Conservation (phyloP, 169 alveolate genomes). For the Babesia sp. region DNA sequence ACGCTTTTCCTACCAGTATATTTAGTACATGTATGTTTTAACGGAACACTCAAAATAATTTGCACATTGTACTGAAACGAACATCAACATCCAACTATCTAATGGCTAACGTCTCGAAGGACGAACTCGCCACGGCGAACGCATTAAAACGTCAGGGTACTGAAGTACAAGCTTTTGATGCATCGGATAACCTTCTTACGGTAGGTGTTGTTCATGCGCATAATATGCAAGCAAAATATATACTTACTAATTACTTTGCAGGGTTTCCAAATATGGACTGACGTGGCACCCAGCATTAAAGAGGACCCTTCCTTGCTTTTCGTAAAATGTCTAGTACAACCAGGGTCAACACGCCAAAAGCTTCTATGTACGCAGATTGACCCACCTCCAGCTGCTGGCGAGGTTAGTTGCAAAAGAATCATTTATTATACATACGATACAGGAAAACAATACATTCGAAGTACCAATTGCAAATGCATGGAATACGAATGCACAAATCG, state of each 20-base stretch:
- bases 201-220: slow-evolving; percentile 30
- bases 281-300: slow-evolving; percentile 86
- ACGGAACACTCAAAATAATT: background rate
- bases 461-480: slow-evolving; percentile 84
- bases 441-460: slow-evolving; percentile 71
- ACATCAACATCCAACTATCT: background rate
- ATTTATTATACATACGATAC: background rate
- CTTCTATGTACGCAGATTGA: slow-evolving; percentile 83
- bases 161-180: slow-evolving; percentile 53
- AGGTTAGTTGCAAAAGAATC: background rate
- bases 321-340: slow-evolving; percentile 88
- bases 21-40: slow-evolving; percentile 8
- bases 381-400: slow-evolving; percentile 65
- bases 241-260: slow-evolving; percentile 8
- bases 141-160: slow-evolving; percentile 66
- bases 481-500: slow-evolving; percentile 85
- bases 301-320: slow-evolving; percentile 86
- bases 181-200: slow-evolving; percentile 41
- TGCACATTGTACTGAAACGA: background rate
- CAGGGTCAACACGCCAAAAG: slow-evolving; percentile 81
- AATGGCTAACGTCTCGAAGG: slow-evolving; percentile 56
- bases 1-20: background rate
- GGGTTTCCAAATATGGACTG: slow-evolving; percentile 90
- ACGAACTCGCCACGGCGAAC: slow-evolving; percentile 60
- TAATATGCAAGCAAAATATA: background rate